These are phyloP conservation scores for Colletotrichum acutatum DNA, from an alignment of 2,329 filamentous ascomycete species.

Conservation along the genomic window DNA sequence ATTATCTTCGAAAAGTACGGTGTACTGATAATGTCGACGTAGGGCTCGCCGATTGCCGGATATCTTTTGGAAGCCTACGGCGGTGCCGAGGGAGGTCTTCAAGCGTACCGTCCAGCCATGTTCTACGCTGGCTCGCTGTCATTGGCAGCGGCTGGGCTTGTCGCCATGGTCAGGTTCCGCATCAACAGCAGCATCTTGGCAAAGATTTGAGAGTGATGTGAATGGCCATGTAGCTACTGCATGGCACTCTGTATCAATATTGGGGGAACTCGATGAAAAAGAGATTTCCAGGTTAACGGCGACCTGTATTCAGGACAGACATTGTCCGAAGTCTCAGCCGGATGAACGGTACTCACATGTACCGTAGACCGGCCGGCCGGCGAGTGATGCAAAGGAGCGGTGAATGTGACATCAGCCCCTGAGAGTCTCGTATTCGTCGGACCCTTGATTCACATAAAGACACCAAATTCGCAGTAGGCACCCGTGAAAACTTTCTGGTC, in stretches of 20 bases:
- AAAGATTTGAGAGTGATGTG: conserved; percentile 42
- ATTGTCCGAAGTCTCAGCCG: background rate
- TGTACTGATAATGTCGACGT: background rate
- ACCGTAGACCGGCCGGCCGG: conserved; percentile 13
- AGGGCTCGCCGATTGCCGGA: conserved; percentile 69
- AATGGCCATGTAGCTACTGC: no score
- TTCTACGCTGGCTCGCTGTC: conserved; percentile 69
- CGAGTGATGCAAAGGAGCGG: background rate
- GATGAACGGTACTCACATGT: background rate
- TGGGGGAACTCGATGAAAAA: background rate
- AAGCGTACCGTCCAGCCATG: conserved; percentile 69
- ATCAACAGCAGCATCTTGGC: conserved; percentile 50
- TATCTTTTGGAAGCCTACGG: conserved; percentile 67
- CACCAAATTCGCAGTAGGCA: background rate
- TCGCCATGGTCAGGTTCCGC: conserved; percentile 55
- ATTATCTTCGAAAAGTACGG: background rate
- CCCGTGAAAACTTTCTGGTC: background rate
- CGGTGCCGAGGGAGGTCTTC: conserved; percentile 58
- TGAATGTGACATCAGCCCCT: background rate
- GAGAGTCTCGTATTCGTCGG: no score
- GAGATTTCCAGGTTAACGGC: background rate
- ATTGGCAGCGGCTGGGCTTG: conserved; percentile 54
- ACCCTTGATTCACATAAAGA: background rate
- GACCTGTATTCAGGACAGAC: background rate
- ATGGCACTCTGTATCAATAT: background rate